Base-by-base conservation (phyloP, 1,284 basidiomycete species). In the Cystobasidium pallidum region DNA sequence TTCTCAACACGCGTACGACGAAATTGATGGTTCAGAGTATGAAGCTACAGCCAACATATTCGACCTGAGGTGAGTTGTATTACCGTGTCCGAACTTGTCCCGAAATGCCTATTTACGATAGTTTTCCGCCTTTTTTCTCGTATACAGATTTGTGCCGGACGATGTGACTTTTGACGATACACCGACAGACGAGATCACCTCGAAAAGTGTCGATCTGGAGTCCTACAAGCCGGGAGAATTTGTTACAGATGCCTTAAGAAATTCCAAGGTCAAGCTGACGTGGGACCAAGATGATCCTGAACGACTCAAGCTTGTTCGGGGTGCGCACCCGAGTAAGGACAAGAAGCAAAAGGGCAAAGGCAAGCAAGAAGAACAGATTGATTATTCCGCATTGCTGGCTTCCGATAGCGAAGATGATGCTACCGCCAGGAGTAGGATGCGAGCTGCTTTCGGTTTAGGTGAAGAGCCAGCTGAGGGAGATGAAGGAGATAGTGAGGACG, bases 261-360 rank as follows among this genome's bases (percentile, higher is more conserved):
- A 99, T 81, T 99, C 96, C 15, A 94, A 93, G 83, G 95, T 99
- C 76, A 95, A 92, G 79, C 85, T 99, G 30, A 98, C 95, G 10
- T 99, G 96, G 96, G 96, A 99, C 79, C 92, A 94, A 75, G 96
- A 99, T 81, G 95, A 99, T 78, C 89, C 92, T 1, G 91, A 95
- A 79, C 89, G 96, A 21, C 41, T 65, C 10, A 88, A 88, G 72
- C 78, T 96, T 57, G 92, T 92, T 11, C 87, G 94, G 70, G 62
- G 71, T 72, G 54, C 72, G 51, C 71, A 77, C 57, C 57, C 78
- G 19, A 78, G 78, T 19, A 70, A 66, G 72, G 80, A 80, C 43
- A 67, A 57, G 72, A 75, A 70, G 74, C 75, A 51, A 74, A 76
- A 70, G 71, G 72, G 71, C 2, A 78, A 78, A 67, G 78, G 75